Evolutionary conservation across 78 protist genomes (phyloP).

Genomic region (Chrysochromulina tobinii): DNA sequence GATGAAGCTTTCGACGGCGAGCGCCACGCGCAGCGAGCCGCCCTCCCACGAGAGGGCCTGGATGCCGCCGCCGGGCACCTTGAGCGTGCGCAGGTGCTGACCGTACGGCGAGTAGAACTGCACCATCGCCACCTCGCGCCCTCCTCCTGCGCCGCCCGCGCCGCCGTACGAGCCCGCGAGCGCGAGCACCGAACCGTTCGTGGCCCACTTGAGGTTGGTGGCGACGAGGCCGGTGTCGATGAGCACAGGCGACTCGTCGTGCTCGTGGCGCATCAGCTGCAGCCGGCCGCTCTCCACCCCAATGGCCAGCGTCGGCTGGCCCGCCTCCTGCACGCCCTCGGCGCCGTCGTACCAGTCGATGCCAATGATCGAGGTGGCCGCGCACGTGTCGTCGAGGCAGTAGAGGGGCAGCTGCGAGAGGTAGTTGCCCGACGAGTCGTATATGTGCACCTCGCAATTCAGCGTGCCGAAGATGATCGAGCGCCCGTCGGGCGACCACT

Average conservation of each 20-base stretch:
- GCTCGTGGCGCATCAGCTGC: conserved; percentile 66
- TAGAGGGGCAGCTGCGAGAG: conserved; percentile 2
- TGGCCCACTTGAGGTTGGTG: conserved; percentile 60
- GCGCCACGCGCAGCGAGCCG: conserved; percentile 69
- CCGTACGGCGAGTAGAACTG: conserved; percentile 79
- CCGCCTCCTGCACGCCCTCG: conserved; percentile 29
- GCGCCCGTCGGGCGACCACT: conserved; percentile 80
- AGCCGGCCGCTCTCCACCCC: conserved; percentile 60
- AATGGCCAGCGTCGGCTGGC: conserved; percentile 62
- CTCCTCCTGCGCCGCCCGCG: background rate
- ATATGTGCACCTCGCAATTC: conserved; percentile 47
- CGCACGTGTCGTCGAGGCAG: conserved; percentile 15
- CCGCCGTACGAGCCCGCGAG: conserved; percentile 46
- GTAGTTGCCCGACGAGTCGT: conserved; percentile 53
- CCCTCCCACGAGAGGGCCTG: conserved; percentile 72
- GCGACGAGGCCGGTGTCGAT: conserved; percentile 71
- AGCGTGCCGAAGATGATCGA: conserved; percentile 40
- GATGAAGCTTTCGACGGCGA: conserved; percentile 79
- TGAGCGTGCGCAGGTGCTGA: conserved; percentile 50
- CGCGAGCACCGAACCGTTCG: conserved; percentile 74
- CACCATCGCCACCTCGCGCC: background rate
- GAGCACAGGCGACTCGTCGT: conserved; percentile 47
- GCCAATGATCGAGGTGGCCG: background rate
- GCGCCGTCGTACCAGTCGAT: conserved; percentile 50
- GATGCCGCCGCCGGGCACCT: conserved; percentile 61